These are phyloP conservation scores for Phytophthora kernoviae DNA, from an alignment of 352 stramenopile species.

Conservation along the genomic window DNA sequence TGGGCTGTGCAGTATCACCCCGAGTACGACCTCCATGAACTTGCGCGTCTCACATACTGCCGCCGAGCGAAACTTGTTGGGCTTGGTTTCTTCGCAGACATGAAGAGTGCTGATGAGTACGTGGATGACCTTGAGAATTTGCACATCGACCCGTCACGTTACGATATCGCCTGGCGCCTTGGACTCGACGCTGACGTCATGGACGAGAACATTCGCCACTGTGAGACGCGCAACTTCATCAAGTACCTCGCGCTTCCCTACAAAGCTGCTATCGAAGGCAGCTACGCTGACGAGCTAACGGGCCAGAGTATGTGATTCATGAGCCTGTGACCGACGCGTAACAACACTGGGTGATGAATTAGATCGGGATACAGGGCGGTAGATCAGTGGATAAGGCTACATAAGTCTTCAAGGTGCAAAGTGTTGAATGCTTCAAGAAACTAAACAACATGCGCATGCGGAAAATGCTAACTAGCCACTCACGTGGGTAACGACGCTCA, in stretches of 20 bases:
- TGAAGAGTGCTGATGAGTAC: constrained; percentile 72
- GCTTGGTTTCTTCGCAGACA: constrained; percentile 75
- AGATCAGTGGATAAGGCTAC: not conserved
- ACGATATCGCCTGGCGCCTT: constrained; percentile 80
- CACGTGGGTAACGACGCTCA: constrained; percentile 8
- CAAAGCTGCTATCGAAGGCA: constrained; percentile 53
- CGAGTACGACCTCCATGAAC: constrained; percentile 85
- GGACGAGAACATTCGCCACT: constrained; percentile 77
- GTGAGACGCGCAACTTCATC: constrained; percentile 87
- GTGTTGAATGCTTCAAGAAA: constrained; percentile 18
- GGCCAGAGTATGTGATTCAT: no score
- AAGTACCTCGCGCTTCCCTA: constrained; percentile 83
- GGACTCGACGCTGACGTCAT: constrained; percentile 83
- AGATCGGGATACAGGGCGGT: no score
- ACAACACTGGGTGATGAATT: no score
- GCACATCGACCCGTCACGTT: constrained; percentile 68
- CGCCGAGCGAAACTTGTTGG: constrained; percentile 66
- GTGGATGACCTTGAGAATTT: constrained; percentile 79
- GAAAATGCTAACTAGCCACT: constrained; percentile 16
- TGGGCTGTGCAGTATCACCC: constrained; percentile 87
- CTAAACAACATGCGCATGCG: constrained; percentile 21
- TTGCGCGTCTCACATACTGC: constrained; percentile 76
- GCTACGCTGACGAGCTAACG: constrained; percentile 14
- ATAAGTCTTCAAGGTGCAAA: not conserved
- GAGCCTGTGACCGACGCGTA: no score